Evolutionary conservation across 2,329 filamentous ascomycete genomes (phyloP), one percentile per base, ranked within the genome.

Genomic region (Xylaria digitata): DNA sequence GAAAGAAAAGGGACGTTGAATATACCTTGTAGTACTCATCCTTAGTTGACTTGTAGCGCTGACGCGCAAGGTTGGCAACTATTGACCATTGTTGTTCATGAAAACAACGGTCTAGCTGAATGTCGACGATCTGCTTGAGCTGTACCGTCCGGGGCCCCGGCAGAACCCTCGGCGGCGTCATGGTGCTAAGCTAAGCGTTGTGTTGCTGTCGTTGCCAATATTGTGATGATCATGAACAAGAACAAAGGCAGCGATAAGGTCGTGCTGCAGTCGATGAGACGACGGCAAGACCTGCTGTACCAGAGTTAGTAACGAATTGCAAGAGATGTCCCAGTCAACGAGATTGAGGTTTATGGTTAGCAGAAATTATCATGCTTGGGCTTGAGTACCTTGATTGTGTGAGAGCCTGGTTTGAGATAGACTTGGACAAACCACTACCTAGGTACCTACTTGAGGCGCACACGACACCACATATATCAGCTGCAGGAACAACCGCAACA

Each of bases 1-100:
- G 15, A 9, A n/a, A 32, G 30, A 6, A 54, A 26, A 17, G n/a
- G 45, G 13, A 34, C 21, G 6, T 54, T 52, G 17, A 19, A 87
- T 85, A 78, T 87, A 82, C 68, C 58, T 57, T 70, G 71, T 85
- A 88, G 72, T 88, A 89, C 7, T 83, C 79, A 48, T 88, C 86
- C 58, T 86, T 85, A 48, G 80, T 80, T 1, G 79, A 76, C 70
- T 82, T 82, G 63, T 80, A 78, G 32, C 84, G 80, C 76, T 86
- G 84, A 68, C 85, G 83, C 15, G 86, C 86, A 15, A 87, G 79
- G 32, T 83, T 84, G 30, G 83, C 78, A 60, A 83, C 85, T 17
- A 78, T 78, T 19, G 79, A 71, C 86, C 86, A 89, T 75, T 85
- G 86, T 58, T 82, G 80, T 61, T 86, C 84, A 46, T 80, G 79